Evolutionary conservation across 129 eudicot species (phyloP).

Genomic region (Scalesia atractyloides): DNA sequence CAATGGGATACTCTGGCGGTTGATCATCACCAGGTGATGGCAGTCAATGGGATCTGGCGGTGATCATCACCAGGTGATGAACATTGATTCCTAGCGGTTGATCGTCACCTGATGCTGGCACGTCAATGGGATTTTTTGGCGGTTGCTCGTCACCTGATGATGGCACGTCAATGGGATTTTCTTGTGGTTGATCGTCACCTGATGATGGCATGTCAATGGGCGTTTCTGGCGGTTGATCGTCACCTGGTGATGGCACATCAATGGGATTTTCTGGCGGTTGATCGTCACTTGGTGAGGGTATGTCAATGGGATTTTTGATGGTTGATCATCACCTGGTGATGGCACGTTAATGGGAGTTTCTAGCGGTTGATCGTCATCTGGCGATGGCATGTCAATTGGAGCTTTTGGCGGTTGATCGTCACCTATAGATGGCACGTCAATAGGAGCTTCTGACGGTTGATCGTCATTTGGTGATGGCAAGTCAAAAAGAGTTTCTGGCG

Average conservation of each 20-base stretch:
- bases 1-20: not conserved
- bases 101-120: not conserved
- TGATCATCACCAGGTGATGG: not conserved
- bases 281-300: not conserved
- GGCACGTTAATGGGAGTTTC: not conserved
- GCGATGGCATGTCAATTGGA: not conserved
- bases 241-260: not conserved
- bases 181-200: conserved; percentile 9
- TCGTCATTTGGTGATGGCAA: not conserved
- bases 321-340: not conserved
- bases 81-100: not conserved
- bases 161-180: conserved; percentile 18
- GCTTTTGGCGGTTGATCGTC: conserved; percentile 4
- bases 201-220: not conserved
- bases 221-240: not conserved
- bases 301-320: not conserved
- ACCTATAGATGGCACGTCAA: not conserved
- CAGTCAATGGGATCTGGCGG: not conserved
- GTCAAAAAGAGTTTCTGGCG: not conserved
- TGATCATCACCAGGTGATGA: not conserved
- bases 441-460: conserved; percentile 23
- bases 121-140: not conserved
- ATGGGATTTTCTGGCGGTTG: not conserved
- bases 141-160: not conserved
- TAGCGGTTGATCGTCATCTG: not conserved